Base-by-base conservation (phyloP, 768 basidiomycete species). In the Psilocybe cubensis region DNA sequence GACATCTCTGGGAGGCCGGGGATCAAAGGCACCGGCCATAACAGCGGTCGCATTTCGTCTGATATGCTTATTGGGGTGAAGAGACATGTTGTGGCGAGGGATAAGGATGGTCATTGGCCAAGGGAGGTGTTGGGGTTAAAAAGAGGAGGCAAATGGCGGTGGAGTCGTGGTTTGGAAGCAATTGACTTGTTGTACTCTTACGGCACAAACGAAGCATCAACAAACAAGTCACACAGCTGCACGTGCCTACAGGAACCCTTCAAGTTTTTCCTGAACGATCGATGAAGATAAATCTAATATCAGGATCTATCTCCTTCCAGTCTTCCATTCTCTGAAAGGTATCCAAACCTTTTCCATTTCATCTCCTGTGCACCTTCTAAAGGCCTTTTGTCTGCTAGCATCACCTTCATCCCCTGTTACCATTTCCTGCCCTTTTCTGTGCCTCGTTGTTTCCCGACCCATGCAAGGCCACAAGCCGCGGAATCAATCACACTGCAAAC, bases 11-110 rank as follows among this genome's bases (percentile, higher is more conserved):
- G 79, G 67, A 0, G 87, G 85, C 18, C 80, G 80, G 4, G 79
- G 69, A 75, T 92, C 91, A 70, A 90, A 91, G 68, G 79, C 75
- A 63, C 91, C 91, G 0, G 89, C 85, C 72, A 92, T 82, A 40
- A 92, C 87, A 8, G 85, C 69, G 7, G 91, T 93, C 42, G 91
- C 91, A 46, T 82, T 87, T 57, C 91, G 87, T 18, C 82, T 74
- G 25, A 70, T 69, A 52, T 72, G 79, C 66, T 81, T 82, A 50
- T 66, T 63, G 4, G 74, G 70, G 53, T 74, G 69, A 56, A 67
- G 65, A 24, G 63, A 56, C 48, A 69, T 70, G 35, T 72, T 60
- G 42, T 67, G 62, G 43, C 61, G 72, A 51, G 63, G 56, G 33
- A 63, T 42, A 50, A 59, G 46, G 45, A 67, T 47, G 40, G 64